phyloP scores from a whole-genome alignment of 2,329 filamentous ascomycete species.

The Ceratocystis colombiana region DNA sequence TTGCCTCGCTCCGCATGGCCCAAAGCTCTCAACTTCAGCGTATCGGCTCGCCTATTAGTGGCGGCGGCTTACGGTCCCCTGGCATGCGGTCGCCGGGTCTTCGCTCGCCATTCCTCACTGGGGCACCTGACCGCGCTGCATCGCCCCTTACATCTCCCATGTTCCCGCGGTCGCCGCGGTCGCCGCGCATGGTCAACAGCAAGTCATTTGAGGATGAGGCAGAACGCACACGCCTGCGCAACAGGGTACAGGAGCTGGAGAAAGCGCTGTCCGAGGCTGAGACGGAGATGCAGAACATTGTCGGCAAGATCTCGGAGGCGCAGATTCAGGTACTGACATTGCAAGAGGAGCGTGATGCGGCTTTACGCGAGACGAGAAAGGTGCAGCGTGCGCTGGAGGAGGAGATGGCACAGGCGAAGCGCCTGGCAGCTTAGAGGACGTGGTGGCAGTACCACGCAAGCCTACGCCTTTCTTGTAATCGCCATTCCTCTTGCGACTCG shows the following conservation, averaged over 20 bases:
- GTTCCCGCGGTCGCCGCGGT: slow-evolving; percentile 35
- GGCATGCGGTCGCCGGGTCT: slow-evolving; percentile 19
- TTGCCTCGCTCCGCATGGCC: slow-evolving; percentile 62
- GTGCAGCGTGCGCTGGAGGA: slow-evolving; percentile 57
- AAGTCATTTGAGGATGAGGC: slow-evolving; percentile 62
- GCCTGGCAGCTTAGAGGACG: slow-evolving; percentile 14
- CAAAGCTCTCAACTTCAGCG: slow-evolving; percentile 69
- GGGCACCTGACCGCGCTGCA: slow-evolving; percentile 26
- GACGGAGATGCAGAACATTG: slow-evolving; percentile 71
- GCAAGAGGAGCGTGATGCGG: slow-evolving; percentile 64
- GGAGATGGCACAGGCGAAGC: slow-evolving; percentile 38
- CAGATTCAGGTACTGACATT: slow-evolving; percentile 77
- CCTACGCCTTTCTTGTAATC: no score
- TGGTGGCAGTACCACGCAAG: not conserved
- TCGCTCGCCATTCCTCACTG: slow-evolving; percentile 28
- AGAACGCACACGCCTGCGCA: slow-evolving; percentile 65
- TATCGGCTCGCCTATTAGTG: slow-evolving; percentile 27
- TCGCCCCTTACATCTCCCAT: slow-evolving; percentile 33
- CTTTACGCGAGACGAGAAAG: slow-evolving; percentile 58
- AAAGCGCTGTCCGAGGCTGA: slow-evolving; percentile 52
- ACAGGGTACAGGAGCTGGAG: slow-evolving; percentile 75
- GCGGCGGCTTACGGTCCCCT: slow-evolving; percentile 30
- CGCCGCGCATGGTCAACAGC: slow-evolving; percentile 44
- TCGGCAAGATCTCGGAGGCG: slow-evolving; percentile 66
- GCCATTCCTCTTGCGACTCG: not conserved